phyloP scores from a whole-genome alignment of 305 asterid genomes.

The Petunia hybrid region DNA sequence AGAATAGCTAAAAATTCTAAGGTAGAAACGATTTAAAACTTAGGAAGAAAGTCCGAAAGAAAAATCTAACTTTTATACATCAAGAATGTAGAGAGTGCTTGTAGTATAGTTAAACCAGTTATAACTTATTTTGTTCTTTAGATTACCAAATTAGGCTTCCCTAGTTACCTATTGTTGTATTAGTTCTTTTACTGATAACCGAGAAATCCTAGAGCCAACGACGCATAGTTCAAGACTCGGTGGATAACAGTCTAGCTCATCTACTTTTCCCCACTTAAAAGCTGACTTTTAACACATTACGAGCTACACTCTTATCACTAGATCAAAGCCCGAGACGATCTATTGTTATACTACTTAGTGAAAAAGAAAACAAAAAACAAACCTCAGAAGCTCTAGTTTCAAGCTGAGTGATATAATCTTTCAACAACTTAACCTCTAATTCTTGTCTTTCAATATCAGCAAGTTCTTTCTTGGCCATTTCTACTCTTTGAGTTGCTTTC shows the following conservation, averaged over 20 bases:
- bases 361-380: not conserved
- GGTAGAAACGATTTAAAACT: not conserved
- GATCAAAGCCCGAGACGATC: too few relatives aligned
- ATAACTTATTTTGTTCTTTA: too few relatives aligned
- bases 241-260: too few relatives aligned
- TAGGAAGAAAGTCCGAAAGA: not conserved
- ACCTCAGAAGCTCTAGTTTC: conserved; percentile 87
- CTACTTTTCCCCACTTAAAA: too few relatives aligned
- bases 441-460: conserved; percentile 84
- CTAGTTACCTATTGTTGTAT: too few relatives aligned
- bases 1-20: not conserved
- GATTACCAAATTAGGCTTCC: too few relatives aligned
- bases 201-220: too few relatives aligned
- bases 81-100: not conserved
- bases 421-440: conserved; percentile 59
- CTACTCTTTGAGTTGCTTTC: conserved; percentile 83
- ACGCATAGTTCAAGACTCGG: too few relatives aligned
- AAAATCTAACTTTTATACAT: not conserved
- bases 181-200: too few relatives aligned
- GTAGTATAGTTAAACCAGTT: not conserved
- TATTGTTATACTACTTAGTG: not conserved
- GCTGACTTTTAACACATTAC: too few relatives aligned
- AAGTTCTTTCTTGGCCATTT: conserved; percentile 72
- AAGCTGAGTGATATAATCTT: conserved; percentile 72
- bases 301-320: too few relatives aligned